phyloP scores from a whole-genome alignment of 768 basidiomycete species.

The Serendipita sp. region DNA sequence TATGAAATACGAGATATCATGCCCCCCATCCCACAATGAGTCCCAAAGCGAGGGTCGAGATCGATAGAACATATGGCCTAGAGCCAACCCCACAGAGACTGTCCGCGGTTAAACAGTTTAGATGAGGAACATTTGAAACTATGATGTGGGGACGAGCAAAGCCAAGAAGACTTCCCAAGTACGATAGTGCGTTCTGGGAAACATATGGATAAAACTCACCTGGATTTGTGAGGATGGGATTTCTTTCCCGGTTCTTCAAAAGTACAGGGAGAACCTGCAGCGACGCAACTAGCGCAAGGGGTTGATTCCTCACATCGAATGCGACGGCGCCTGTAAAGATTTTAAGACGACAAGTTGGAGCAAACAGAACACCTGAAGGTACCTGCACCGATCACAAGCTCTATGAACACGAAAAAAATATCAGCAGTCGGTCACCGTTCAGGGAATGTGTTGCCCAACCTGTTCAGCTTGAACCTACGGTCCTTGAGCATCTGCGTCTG shows the following conservation, averaged over 20 bases:
- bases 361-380: conserved; percentile 20
- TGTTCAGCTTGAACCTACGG: conserved; percentile 73
- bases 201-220: conserved; percentile 29
- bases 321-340: conserved; percentile 42
- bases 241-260: conserved; percentile 80
- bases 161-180: too few species aligned
- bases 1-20: too few species aligned
- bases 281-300: conserved; percentile 76
- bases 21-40: too few species aligned
- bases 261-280: conserved; percentile 64
- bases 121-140: neutral
- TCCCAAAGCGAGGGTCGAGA: too few species aligned
- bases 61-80: too few species aligned
- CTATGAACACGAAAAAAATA: conserved; percentile 22
- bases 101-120: neutral
- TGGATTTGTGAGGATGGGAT: conserved; percentile 76
- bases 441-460: conserved; percentile 28
- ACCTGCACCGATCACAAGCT: conserved; percentile 86
- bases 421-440: conserved; percentile 10
- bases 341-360: neutral
- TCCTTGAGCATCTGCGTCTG: conserved; percentile 31
- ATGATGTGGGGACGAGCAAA: neutral
- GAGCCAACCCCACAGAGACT: too few species aligned
- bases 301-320: conserved; percentile 84
- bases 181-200: too few species aligned